Evolutionary conservation across 495 filamentous ascomycete genomes (phyloP).

Genomic region (Chlorociboria aeruginascens): DNA sequence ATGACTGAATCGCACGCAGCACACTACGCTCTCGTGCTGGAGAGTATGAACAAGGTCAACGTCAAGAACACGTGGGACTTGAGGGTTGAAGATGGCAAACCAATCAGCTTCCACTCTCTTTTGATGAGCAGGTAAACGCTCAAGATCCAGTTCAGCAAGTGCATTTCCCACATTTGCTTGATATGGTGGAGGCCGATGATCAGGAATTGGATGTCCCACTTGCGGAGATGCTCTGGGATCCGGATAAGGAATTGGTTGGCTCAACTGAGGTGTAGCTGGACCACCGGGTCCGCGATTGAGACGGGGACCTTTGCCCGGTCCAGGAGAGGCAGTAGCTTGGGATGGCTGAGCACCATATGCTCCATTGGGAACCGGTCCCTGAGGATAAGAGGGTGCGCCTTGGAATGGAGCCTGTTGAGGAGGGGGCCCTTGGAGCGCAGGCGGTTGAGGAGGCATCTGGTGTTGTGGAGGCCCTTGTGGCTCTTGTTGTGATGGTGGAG

Average conservation of each 20-base stretch:
- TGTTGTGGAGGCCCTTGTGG: constrained; percentile 41
- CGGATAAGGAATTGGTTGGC: constrained; percentile 68
- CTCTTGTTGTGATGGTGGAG: constrained; percentile 52
- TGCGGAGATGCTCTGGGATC: constrained; percentile 76
- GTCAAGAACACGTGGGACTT: constrained; percentile 70
- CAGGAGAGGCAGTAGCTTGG: constrained; percentile 76
- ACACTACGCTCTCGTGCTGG: constrained; percentile 78
- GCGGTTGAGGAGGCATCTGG: constrained; percentile 43
- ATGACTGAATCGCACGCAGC: constrained; percentile 80
- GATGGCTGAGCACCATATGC: constrained; percentile 45
- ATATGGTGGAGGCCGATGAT: constrained; percentile 38
- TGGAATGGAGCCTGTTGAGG: constrained; percentile 25
- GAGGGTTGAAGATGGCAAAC: constrained; percentile 84
- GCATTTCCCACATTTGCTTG: constrained; percentile 52
- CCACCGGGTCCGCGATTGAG: constrained; percentile 48
- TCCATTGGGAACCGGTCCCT: constrained; percentile 33
- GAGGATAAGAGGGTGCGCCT: constrained; percentile 28
- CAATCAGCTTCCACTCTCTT: constrained; percentile 78
- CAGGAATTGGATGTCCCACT: constrained; percentile 69
- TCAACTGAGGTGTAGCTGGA: constrained; percentile 84
- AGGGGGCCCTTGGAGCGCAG: constrained; percentile 27
- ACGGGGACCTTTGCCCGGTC: constrained; percentile 53
- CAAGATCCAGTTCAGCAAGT: constrained; percentile 77
- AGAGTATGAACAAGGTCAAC: constrained; percentile 82
- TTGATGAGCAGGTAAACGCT: constrained; percentile 67